A percentile compares a stretch with the other conserved stretches of the same genome.
Evolutionary conservation across 768 basidiomycete species (phyloP).

Genomic region (Phanerochaete carnosa): DNA sequence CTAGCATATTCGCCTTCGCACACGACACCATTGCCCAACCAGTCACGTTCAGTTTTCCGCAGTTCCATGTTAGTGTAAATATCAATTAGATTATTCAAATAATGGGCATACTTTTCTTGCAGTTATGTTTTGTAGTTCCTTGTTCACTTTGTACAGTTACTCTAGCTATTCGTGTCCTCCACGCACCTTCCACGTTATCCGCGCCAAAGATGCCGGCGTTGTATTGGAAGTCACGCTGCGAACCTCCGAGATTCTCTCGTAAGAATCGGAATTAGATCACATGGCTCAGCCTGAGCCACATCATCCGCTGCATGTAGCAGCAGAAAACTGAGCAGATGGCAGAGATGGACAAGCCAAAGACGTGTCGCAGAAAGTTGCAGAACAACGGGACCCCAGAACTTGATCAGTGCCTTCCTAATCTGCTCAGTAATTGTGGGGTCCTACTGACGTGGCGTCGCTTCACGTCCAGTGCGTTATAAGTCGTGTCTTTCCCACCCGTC

Average conservation of each 20-base stretch:
- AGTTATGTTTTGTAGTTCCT: background rate
- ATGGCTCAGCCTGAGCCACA: background rate
- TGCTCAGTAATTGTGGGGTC: conserved; percentile 7
- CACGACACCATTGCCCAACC: background rate
- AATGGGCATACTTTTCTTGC: background rate
- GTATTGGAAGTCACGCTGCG: background rate
- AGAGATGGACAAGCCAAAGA: background rate
- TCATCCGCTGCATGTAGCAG: background rate
- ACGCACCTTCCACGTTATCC: background rate
- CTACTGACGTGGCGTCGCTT: conserved; percentile 14
- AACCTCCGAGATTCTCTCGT: background rate
- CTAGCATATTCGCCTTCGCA: no score
- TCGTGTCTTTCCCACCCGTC: background rate
- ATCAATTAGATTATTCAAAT: background rate
- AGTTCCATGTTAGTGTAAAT: background rate
- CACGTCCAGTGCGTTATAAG: background rate
- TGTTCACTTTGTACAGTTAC: background rate
- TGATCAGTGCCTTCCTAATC: background rate
- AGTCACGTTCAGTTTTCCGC: background rate
- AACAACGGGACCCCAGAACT: conserved; percentile 6
- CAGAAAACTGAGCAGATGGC: background rate
- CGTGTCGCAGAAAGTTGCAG: conserved; percentile 8
- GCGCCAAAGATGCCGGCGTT: background rate
- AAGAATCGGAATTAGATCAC: conserved; percentile 1
- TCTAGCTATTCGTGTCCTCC: background rate